These are phyloP conservation scores for Aspergillus glaucus DNA, from an alignment of 2,329 filamentous ascomycete species.

Conservation along the genomic window DNA sequence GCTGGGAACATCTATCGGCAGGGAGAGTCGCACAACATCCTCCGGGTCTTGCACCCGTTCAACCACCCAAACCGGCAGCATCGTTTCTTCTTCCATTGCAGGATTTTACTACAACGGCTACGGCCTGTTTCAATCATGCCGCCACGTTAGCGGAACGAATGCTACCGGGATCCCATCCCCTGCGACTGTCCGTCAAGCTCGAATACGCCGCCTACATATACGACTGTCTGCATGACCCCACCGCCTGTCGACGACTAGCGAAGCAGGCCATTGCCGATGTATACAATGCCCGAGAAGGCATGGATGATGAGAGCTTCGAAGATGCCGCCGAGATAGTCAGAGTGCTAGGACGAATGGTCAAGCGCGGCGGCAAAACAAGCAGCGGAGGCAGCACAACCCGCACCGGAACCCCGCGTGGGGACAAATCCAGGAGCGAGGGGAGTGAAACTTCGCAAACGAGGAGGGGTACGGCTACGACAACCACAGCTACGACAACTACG, in stretches of 20 bases:
- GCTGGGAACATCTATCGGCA: slow-evolving; percentile 1
- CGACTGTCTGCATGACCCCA: slow-evolving; percentile 80
- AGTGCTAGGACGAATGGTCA: slow-evolving; percentile 82
- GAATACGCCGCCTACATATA: slow-evolving; percentile 91
- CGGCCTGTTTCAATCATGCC: slow-evolving; percentile 73
- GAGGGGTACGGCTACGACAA: slow-evolving; percentile 5
- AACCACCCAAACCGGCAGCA: slow-evolving; percentile 41
- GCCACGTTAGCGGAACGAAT: slow-evolving; percentile 65
- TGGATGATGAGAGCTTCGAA: slow-evolving; percentile 92
- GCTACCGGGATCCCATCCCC: slow-evolving; percentile 80
- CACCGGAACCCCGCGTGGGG: slow-evolving; percentile 18
- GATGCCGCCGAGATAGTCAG: slow-evolving; percentile 86
- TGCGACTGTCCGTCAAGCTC: slow-evolving; percentile 82
- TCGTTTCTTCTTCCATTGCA: slow-evolving; percentile 73
- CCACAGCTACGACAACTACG: slow-evolving; percentile 1
- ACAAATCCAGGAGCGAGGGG: slow-evolving; percentile 26
- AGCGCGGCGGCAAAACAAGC: slow-evolving; percentile 52
- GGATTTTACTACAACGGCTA: slow-evolving; percentile 78
- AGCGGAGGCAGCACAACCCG: slow-evolving; percentile 24
- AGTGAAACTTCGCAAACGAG: slow-evolving; percentile 20
- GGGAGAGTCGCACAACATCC: slow-evolving; percentile 18
- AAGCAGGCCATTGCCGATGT: slow-evolving; percentile 82
- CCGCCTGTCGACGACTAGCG: slow-evolving; percentile 69
- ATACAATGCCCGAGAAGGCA: slow-evolving; percentile 82
- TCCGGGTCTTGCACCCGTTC: slow-evolving; percentile 31